Conservation (phyloP, 2,329 filamentous ascomycete species). For the Diaporthe citrichinensis region DNA sequence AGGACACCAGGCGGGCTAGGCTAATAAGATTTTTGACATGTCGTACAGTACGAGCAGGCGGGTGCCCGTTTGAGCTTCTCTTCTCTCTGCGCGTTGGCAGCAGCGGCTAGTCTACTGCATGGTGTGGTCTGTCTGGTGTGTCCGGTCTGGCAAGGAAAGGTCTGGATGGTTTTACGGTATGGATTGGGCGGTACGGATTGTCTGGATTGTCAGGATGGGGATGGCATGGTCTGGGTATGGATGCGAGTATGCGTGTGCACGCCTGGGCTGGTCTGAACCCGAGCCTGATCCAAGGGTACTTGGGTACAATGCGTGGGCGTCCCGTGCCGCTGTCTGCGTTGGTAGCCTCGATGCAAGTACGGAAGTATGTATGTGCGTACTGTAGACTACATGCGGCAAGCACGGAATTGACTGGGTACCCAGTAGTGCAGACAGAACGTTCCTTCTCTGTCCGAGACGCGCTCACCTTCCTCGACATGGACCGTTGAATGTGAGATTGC, state of each 20-base stretch:
- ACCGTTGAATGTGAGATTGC: slow-evolving; percentile 5
- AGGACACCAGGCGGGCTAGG: slow-evolving; percentile 23
- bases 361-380: too few relatives aligned
- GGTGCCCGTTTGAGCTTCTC: slow-evolving; percentile 28
- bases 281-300: slow-evolving; percentile 8
- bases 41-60: slow-evolving; percentile 18
- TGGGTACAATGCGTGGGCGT: background rate
- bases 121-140: slow-evolving; percentile 12
- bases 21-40: slow-evolving; percentile 32
- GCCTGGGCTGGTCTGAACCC: background rate
- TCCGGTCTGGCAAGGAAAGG: background rate
- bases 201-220: background rate
- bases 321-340: background rate
- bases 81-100: slow-evolving; percentile 1
- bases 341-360: background rate
- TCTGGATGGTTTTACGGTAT: background rate
- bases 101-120: slow-evolving; percentile 30
- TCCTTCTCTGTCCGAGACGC: background rate
- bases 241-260: slow-evolving; percentile 14
- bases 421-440: background rate
- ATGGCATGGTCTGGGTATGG: slow-evolving; percentile 17
- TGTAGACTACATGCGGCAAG: background rate
- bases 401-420: background rate
- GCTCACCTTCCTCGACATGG: background rate
- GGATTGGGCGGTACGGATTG: background rate